Percentiles rank a stretch among this genome's conserved stretches.
phyloP scores from a whole-genome alignment of 495 filamentous ascomycete genomes.

The Penicillium fimorum region DNA sequence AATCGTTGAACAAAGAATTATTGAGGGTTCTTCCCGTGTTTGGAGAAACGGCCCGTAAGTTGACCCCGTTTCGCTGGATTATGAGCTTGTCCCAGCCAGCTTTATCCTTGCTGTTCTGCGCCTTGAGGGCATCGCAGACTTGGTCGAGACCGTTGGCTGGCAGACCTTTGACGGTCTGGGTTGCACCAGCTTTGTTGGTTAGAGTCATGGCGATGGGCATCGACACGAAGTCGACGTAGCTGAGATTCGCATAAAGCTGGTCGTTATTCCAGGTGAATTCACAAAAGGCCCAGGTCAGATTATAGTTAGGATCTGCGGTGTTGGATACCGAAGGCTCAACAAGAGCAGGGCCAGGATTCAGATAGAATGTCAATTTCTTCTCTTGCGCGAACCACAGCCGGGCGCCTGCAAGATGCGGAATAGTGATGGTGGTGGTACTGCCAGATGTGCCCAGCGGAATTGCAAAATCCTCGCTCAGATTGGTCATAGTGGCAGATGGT shows the following conservation, averaged over 20 bases:
- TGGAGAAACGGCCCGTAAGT: slow-evolving; percentile 63
- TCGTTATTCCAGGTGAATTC: slow-evolving; percentile 70
- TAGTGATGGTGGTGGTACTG: slow-evolving; percentile 55
- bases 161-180: slow-evolving; percentile 59
- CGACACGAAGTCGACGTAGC: slow-evolving; percentile 71
- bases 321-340: slow-evolving; percentile 73
- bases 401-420: slow-evolving; percentile 67
- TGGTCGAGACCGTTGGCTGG: slow-evolving; percentile 54
- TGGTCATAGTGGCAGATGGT: slow-evolving; percentile 41
- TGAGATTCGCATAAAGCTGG: slow-evolving; percentile 73
- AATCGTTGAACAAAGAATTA: slow-evolving; percentile 55
- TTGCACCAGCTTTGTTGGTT: slow-evolving; percentile 47
- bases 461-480: slow-evolving; percentile 55
- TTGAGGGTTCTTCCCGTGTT: slow-evolving; percentile 60
- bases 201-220: slow-evolving; percentile 65
- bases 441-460: slow-evolving; percentile 63
- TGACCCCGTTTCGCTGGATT: slow-evolving; percentile 46
- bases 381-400: slow-evolving; percentile 68
- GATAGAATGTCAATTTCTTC: slow-evolving; percentile 60
- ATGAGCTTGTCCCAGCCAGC: slow-evolving; percentile 66
- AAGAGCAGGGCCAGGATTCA: slow-evolving; percentile 67
- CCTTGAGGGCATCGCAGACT: slow-evolving; percentile 51
- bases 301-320: slow-evolving; percentile 62
- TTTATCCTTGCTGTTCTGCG: slow-evolving; percentile 53
- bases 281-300: slow-evolving; percentile 63